Evolutionary conservation across 2,329 filamentous ascomycete species (phyloP).

Genomic region (Simplicillium sp.): DNA sequence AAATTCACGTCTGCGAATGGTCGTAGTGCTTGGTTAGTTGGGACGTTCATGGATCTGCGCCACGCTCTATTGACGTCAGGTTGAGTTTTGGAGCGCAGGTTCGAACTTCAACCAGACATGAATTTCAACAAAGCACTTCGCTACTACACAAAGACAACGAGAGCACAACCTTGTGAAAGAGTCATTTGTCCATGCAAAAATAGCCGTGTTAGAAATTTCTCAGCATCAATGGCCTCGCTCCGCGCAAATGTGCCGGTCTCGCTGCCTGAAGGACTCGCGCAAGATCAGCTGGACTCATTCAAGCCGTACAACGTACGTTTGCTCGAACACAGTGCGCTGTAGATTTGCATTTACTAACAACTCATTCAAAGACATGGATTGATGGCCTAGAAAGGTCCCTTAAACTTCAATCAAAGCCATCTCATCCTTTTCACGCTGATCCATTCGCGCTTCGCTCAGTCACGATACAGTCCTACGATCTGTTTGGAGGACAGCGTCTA

Average conservation of each 20-base stretch:
- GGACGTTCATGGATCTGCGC: too few species aligned
- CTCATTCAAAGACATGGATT: conserved; percentile 34
- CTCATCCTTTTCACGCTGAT: conserved; percentile 42
- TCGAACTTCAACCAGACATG: too few species aligned
- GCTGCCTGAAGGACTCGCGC: conserved; percentile 32
- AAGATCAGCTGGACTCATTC: conserved; percentile 35
- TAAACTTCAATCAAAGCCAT: conserved; percentile 27
- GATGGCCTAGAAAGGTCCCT: conserved; percentile 36
- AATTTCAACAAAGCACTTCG: too few species aligned
- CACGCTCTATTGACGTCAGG: too few species aligned
- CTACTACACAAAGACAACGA: too few species aligned
- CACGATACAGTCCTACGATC: conserved; percentile 43
- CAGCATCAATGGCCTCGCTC: conserved; percentile 7
- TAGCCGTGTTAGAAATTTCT: not conserved
- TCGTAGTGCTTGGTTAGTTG: too few species aligned
- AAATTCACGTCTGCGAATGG: too few species aligned
- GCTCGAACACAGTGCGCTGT: too few species aligned
- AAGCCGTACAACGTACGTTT: conserved; percentile 37
- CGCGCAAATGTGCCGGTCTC: conserved; percentile 25
- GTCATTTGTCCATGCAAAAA: too few species aligned
- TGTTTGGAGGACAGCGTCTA: conserved; percentile 35
- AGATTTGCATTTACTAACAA: not conserved
- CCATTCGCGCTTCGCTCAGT: conserved; percentile 43
- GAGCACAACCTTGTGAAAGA: too few species aligned
- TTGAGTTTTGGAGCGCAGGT: too few species aligned